These are phyloP conservation scores for Rhodomyrtus psidioides DNA, from an alignment of 441 rosid genomes.

Conservation along the genomic window DNA sequence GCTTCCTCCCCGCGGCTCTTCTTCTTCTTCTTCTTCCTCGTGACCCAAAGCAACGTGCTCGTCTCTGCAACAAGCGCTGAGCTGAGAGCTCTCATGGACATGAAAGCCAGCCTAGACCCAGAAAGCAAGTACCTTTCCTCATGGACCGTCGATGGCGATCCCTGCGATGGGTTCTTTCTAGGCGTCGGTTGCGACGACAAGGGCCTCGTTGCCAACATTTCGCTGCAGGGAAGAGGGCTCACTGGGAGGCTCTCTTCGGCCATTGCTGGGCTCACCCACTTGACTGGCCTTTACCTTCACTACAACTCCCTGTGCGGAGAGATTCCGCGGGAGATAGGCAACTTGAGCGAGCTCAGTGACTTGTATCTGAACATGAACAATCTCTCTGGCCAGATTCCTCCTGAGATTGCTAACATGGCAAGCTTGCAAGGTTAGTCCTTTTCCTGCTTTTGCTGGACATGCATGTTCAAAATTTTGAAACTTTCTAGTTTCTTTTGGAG, in stretches of 20 bases:
- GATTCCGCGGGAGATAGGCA: conserved; percentile 59
- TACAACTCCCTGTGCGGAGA: conserved; percentile 70
- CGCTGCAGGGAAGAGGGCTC: conserved; percentile 80
- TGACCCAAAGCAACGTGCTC: neutral
- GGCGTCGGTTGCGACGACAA: conserved; percentile 75
- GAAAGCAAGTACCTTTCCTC: conserved; percentile 52
- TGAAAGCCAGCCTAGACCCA: conserved; percentile 81
- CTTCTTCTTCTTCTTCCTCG: neutral
- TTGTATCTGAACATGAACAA: conserved; percentile 84
- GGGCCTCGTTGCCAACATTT: conserved; percentile 70
- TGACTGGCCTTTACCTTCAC: conserved; percentile 87
- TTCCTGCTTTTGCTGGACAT: neutral
- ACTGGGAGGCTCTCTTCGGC: conserved; percentile 66
- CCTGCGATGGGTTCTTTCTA: conserved; percentile 60
- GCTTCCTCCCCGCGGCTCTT: neutral
- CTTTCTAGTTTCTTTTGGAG: neutral
- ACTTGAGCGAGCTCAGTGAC: conserved; percentile 62
- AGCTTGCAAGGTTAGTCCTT: conserved; percentile 66
- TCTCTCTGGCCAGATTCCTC: conserved; percentile 71
- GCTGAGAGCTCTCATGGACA: conserved; percentile 48
- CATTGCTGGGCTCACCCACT: conserved; percentile 47
- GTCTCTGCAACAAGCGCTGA: conserved; percentile 9
- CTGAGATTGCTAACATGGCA: conserved; percentile 55
- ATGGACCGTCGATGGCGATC: conserved; percentile 54
- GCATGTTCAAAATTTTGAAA: neutral